Conservation (phyloP, 805 yeast species). For the Wickerhamiella bombiphila region DNA sequence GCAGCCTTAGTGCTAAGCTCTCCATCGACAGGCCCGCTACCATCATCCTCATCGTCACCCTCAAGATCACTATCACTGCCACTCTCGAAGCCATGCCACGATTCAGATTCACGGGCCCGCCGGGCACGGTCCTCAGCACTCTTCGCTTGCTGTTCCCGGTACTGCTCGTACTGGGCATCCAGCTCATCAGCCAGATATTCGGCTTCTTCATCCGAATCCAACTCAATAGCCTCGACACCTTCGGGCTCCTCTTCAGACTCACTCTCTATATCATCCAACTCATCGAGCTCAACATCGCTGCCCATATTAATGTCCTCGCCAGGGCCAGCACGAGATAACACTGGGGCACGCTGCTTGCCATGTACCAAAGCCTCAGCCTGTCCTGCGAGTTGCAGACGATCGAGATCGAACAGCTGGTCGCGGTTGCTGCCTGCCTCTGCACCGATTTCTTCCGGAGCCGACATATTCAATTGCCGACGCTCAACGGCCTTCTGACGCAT, state of each 20-base stretch:
- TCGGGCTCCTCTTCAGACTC: constrained; percentile 17
- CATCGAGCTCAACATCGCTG: constrained; percentile 25
- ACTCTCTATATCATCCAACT: constrained; percentile 24
- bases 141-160: constrained; percentile 33
- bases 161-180: constrained; percentile 64
- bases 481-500: constrained; percentile 70
- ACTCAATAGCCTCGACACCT: constrained; percentile 14
- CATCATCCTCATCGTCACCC: constrained; percentile 10
- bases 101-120: constrained; percentile 33
- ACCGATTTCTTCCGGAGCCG: constrained; percentile 85
- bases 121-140: constrained; percentile 40
- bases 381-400: constrained; percentile 79
- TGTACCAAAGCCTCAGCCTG: constrained; percentile 53
- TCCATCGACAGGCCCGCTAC: constrained; percentile 12
- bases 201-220: constrained; percentile 28
- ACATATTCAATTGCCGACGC: constrained; percentile 93
- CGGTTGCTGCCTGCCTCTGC: constrained; percentile 78
- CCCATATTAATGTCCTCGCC: constrained; percentile 16
- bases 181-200: constrained; percentile 59
- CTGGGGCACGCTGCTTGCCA: constrained; percentile 44
- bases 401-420: constrained; percentile 63
- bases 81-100: constrained; percentile 22
- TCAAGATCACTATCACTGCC: constrained; percentile 16
- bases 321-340: constrained; percentile 2
- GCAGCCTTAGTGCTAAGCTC: constrained; percentile 25